Evolutionary conservation across 148 eudicot species (phyloP), one percentile per base, ranked within the genome.

Genomic region (Nepenthes gracilis): DNA sequence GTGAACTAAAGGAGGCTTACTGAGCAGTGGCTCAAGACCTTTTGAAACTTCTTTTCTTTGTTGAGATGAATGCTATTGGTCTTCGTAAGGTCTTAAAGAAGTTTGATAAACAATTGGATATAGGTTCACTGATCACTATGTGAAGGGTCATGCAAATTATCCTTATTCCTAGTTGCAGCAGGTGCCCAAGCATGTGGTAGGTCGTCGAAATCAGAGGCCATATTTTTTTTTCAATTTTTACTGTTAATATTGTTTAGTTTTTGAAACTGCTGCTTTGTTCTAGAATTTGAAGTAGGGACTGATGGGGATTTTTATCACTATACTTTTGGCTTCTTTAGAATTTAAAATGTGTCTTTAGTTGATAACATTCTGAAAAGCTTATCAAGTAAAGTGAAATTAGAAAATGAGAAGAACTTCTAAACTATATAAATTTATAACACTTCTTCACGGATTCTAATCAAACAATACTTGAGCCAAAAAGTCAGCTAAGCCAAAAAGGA

Each of bases 171-270:
- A 80, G 67, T 81, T 85, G 59, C 91, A 85, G 67, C 91, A 85
- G 72, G 87, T 85, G 3, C 80, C 80, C 74, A 82, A 85, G 82
- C 90, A 85, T 62, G 90, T 85, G 82, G 90, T 84, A 81, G 70
- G 58, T 47, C 61, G 9, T 48, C 15, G 15, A 37, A 43, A 14
- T 57, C 47, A 36, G 36, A 50, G 23, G 35, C 35, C 51, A 34
- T 43, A 6, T 47, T 49, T 35, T 50, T 60, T 15, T 51, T 23
- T 23, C 61, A 47, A 14, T 52, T 55, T 52, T 43, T 62, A 2
- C 2, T 60, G 9, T 5, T 58, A 34, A 13, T 23, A 23, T 55
- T 1, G 40, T 14, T 47, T 47, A 8, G 45, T 8, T 40, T 23
- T 40, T 40, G 45, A 40, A 3, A 8, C 45, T 8, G 8, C 45